Percentiles rank a stretch among this genome's conserved stretches.
phyloP scores from a whole-genome alignment of 176 grass and related monocot genomes.

The Cymbopogon citratus region DNA sequence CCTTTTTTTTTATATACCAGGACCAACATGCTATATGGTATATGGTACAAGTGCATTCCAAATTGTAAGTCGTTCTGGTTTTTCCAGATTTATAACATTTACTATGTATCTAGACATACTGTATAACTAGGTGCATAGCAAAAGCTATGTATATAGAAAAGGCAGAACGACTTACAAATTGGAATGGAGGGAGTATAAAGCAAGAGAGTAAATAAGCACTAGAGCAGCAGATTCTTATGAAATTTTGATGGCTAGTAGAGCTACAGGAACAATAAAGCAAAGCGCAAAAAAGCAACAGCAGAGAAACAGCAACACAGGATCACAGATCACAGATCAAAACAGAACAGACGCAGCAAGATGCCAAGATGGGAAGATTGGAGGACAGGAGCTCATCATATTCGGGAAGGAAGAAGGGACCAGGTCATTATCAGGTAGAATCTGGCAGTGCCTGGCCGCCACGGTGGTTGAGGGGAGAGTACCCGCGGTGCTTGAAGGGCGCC shows the following conservation, averaged over 20 bases:
- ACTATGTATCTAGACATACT: too few relatives aligned
- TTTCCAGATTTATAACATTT: too few relatives aligned
- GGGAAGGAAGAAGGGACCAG: not conserved
- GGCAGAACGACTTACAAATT: too few relatives aligned
- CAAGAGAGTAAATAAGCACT: not conserved
- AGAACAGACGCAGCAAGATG: not conserved
- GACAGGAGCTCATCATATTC: not conserved
- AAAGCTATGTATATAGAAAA: too few relatives aligned
- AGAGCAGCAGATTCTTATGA: not conserved
- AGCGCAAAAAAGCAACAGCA: not conserved
- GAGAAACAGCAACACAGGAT: not conserved
- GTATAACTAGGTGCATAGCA: too few relatives aligned
- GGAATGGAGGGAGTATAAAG: too few relatives aligned
- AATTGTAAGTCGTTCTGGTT: too few relatives aligned
- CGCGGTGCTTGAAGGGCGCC: not conserved
- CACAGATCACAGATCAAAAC: not conserved
- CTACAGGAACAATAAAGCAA: not conserved
- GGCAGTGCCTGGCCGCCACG: not conserved
- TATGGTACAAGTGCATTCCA: too few relatives aligned
- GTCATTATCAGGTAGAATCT: not conserved
- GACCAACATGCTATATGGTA: too few relatives aligned
- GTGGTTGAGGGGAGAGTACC: not conserved
- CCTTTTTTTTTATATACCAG: too few relatives aligned
- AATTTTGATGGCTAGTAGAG: not conserved
- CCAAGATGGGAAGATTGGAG: not conserved